phyloP scores from a whole-genome alignment of 768 basidiomycete species.

The Lentinula boryana region DNA sequence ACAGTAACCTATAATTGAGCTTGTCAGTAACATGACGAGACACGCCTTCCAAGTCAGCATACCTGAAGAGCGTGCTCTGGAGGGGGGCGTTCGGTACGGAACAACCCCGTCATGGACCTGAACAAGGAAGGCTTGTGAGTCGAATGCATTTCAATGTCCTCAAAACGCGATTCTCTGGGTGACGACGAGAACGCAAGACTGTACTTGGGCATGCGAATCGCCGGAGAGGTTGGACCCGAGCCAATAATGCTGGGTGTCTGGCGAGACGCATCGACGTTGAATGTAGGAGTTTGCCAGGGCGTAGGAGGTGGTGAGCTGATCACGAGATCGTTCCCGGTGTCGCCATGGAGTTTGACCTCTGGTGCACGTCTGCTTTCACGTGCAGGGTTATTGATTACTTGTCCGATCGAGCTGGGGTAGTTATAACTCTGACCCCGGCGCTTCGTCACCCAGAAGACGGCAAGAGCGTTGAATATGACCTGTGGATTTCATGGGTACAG shows the following conservation, averaged over 20 bases:
- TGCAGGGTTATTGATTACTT: background rate
- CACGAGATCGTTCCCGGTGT: background rate
- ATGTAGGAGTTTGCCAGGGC: background rate
- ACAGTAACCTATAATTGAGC: background rate
- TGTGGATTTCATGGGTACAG: background rate
- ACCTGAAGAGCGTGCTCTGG: background rate
- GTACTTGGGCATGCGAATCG: background rate
- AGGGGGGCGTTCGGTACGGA: background rate
- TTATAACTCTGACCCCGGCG: background rate
- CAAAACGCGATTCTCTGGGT: background rate
- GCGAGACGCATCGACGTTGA: background rate
- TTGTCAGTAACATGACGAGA: background rate
- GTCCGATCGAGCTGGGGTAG: background rate
- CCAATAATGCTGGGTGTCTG: background rate
- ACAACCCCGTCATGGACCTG: background rate
- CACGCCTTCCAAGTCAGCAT: background rate
- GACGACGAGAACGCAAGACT: background rate
- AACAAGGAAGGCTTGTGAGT: background rate
- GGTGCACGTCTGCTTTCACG: background rate
- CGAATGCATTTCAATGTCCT: background rate
- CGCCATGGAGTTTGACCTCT: background rate
- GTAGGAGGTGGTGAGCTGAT: background rate
- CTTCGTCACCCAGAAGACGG: slow-evolving; percentile 2
- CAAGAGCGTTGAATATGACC: slow-evolving; percentile 3
- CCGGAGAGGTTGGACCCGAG: background rate